Evolutionary conservation across 2,329 filamentous ascomycete genomes (phyloP), one percentile per base, ranked within the genome.

Genomic region (Colletotrichum eleusines): DNA sequence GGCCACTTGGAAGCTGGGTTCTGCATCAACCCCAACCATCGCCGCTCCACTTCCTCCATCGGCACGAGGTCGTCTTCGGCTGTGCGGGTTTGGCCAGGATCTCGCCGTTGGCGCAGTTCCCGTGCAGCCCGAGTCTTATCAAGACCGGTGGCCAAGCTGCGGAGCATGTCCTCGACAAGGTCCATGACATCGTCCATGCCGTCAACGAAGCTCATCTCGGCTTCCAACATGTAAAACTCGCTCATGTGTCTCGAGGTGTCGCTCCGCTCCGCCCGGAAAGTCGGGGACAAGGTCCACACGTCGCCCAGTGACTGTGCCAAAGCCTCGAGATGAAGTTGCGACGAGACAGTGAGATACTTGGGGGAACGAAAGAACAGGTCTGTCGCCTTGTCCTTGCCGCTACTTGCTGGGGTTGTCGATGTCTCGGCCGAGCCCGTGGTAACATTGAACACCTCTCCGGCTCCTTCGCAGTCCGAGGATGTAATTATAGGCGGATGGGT

Each of bases 141-240:
- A 73, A 88, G 75, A 16, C 79, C 79, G 14, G 74, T 81, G 69
- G 77, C 77, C 74, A 88, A 74, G 78, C 84, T 83, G 51, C 89
- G 88, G 61, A 98, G 84, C 87, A 97, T 90, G 65, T 90, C 85
- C 80, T 98, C 94, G 2, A 94, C 88, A n/a, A 95, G 80, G 67
- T 91, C 85, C 88, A 97, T 96, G 75, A 99, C 85, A 33, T 87
- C 84, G 38, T 87, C 83, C 74, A 97, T 85, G 73, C 90, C 84
- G 57, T 92, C 86, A 51, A 91, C 88, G 79, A 97, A 97, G 76
- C 90, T 91, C 78, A 95, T 85, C 80, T 99, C 96, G 20, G 91
- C 95, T 81, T 99, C 96, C 2, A 99, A 88, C 96, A 99, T 98
- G 82, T 98, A 98, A 77, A 99, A 98, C 78, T 99, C 96, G 83